Percentiles rank a stretch among this genome's conserved stretches.
Evolutionary conservation across 192 early-diverging fungal species (phyloP).

Genomic region (Oehlia diaphana): DNA sequence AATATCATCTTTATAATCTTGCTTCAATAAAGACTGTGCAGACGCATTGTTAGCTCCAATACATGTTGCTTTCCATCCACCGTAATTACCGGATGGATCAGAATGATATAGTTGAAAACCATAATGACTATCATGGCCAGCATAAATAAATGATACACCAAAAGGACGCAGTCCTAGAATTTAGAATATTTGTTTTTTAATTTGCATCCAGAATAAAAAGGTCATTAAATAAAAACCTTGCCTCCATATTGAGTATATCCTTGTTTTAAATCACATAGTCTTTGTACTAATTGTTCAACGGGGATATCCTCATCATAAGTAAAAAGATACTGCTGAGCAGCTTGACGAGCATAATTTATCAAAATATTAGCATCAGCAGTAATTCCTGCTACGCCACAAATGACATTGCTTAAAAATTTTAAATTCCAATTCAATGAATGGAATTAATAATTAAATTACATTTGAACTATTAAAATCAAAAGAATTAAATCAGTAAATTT

Average conservation of each 20-base stretch:
- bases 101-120: constrained; percentile 99
- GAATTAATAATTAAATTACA: not conserved
- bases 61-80: constrained; percentile 98
- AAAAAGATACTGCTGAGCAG: constrained; percentile 86
- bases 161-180: constrained; percentile 86
- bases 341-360: constrained; percentile 82
- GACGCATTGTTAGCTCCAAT: constrained; percentile 94
- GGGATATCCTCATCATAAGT: constrained; percentile 92
- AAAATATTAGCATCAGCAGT: constrained; percentile 96
- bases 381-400: constrained; percentile 95
- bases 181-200: not conserved
- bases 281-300: constrained; percentile 92
- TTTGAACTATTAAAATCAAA: no score
- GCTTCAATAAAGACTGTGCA: constrained; percentile 91
- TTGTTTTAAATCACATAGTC: constrained; percentile 96
- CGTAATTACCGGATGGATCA: constrained; percentile 98
- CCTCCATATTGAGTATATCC: constrained; percentile 98
- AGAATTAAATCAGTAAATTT: not conserved
- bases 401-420: constrained; percentile 64
- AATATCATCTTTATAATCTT: constrained; percentile 92
- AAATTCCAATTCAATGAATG: not conserved
- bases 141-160: constrained; percentile 97
- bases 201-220: not conserved
- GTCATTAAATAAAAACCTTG: not conserved
- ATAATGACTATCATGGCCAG: constrained; percentile 84